Evolutionary conservation across 2,329 filamentous ascomycete genomes (phyloP).

Genomic region (Ophiostoma quercus): DNA sequence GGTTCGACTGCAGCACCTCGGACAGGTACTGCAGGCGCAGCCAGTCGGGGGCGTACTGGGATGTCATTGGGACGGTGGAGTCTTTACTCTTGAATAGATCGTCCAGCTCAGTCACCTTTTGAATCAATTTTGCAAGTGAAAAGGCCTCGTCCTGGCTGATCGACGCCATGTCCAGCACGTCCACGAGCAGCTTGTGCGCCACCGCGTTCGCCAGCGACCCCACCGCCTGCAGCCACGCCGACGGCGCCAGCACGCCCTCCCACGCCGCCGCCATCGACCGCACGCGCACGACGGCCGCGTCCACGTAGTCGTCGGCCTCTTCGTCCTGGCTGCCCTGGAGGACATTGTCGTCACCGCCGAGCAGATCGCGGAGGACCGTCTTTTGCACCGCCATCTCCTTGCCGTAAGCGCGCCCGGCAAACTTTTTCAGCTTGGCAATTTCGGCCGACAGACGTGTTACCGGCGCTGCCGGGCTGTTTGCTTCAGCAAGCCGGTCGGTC

Average conservation of each 20-base stretch:
- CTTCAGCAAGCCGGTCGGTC: constrained; percentile 51
- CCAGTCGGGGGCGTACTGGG: constrained; percentile 58
- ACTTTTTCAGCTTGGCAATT: constrained; percentile 53
- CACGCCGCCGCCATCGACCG: constrained; percentile 51
- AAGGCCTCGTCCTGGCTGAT: constrained; percentile 62
- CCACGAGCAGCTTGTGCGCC: constrained; percentile 53
- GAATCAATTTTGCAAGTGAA: constrained; percentile 54
- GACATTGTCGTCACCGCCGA: constrained; percentile 56
- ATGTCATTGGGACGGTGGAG: constrained; percentile 49
- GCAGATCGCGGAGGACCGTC: constrained; percentile 55
- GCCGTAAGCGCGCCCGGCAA: constrained; percentile 57
- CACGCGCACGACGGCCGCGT: constrained; percentile 49
- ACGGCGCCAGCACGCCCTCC: constrained; percentile 54
- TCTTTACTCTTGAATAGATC: constrained; percentile 44
- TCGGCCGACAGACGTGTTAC: constrained; percentile 55
- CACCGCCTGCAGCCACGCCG: constrained; percentile 58
- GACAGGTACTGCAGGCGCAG: constrained; percentile 59
- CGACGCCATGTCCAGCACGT: constrained; percentile 57
- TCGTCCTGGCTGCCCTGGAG: constrained; percentile 31
- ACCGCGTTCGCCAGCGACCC: constrained; percentile 56
- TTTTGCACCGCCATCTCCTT: constrained; percentile 58
- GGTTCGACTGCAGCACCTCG: constrained; percentile 61
- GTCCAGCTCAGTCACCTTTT: constrained; percentile 53
- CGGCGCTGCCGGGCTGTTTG: constrained; percentile 39
- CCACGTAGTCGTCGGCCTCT: constrained; percentile 48